phyloP scores from a whole-genome alignment of 495 filamentous ascomycete genomes.

The Penicillium cosmopolitanum region DNA sequence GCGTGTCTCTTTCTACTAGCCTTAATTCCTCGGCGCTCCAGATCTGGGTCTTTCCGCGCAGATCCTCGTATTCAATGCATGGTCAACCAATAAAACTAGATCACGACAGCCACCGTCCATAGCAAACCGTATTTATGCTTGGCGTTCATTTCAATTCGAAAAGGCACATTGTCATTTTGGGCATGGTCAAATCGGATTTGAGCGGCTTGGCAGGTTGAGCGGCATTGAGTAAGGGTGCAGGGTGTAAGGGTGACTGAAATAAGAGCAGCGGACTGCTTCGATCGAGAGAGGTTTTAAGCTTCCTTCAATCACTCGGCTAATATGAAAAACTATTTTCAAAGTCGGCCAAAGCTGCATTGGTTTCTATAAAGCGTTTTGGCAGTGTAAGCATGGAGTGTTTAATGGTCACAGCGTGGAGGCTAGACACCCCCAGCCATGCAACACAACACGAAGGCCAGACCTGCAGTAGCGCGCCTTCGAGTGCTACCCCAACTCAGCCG shows the following conservation, averaged over 20 bases:
- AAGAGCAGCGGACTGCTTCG: too few species aligned
- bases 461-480: neutral
- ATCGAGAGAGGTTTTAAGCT: too few species aligned
- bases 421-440: neutral
- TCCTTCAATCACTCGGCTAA: too few species aligned
- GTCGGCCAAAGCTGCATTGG: too few species aligned
- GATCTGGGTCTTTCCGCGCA: slow-evolving; percentile 11
- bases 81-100: slow-evolving; percentile 1
- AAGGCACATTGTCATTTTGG: neutral
- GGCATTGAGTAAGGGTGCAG: too few species aligned
- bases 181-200: neutral
- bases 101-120: slow-evolving; percentile 1
- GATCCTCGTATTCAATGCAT: slow-evolving; percentile 20
- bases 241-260: too few species aligned
- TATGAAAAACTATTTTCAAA: too few species aligned
- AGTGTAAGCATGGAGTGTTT: too few species aligned
- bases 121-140: neutral
- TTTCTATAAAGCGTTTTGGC: too few species aligned
- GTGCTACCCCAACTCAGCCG: neutral
- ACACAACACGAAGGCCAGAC: neutral
- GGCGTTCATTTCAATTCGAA: neutral
- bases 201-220: too few species aligned
- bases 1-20: neutral
- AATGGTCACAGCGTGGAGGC: too few species aligned
- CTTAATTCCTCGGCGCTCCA: slow-evolving; percentile 5